Conservation (phyloP, 768 basidiomycete species). For the Pholiota conissans region DNA sequence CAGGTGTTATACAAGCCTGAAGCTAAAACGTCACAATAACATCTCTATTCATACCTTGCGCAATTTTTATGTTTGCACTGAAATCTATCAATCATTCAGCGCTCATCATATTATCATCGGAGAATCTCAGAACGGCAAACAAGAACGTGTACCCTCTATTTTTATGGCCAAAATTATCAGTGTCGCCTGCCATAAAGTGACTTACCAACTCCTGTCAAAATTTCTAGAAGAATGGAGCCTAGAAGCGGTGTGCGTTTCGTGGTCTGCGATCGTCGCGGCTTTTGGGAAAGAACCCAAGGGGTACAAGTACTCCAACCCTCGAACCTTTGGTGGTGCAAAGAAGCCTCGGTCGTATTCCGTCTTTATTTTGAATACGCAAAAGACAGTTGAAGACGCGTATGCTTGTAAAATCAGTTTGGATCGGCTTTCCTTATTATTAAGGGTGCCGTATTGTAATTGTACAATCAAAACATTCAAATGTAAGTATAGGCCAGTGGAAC, state of each 20-base stretch:
- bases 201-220: background rate
- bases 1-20: conserved; percentile 31
- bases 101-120: background rate
- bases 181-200: background rate
- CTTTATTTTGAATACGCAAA: background rate
- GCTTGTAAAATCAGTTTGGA: too few species aligned
- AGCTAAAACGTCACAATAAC: background rate
- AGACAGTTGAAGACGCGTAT: too few species aligned
- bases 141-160: background rate
- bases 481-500: too few species aligned
- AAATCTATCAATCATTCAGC: background rate
- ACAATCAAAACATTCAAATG: too few species aligned
- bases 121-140: background rate
- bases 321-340: background rate
- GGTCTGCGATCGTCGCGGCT: background rate
- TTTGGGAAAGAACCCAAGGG: background rate
- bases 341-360: background rate
- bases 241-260: background rate
- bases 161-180: background rate
- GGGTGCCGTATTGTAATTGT: too few species aligned
- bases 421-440: too few species aligned
- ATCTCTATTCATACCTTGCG: background rate
- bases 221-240: background rate
- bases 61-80: background rate
- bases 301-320: background rate